Evolutionary conservation across 805 yeast species (phyloP).

Genomic region (Jamesozyma lodderae): DNA sequence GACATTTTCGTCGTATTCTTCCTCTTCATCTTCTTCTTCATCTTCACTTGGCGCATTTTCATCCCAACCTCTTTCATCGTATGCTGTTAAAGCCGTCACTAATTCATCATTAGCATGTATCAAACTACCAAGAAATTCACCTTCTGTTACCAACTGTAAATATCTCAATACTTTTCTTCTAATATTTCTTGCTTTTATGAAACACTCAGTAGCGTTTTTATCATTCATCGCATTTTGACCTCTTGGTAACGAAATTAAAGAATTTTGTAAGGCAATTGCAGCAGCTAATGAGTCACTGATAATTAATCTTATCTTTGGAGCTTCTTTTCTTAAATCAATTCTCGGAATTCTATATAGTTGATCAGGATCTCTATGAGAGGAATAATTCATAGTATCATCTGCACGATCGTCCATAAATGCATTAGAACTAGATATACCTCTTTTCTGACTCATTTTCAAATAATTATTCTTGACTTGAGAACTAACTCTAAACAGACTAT

Average conservation of each 20-base stretch:
- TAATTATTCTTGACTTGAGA: conserved; percentile 7
- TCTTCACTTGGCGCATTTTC: conserved; percentile 37
- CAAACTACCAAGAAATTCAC: conserved; percentile 79
- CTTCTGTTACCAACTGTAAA: conserved; percentile 74
- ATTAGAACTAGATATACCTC: conserved; percentile 1
- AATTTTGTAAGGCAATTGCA: conserved; percentile 60
- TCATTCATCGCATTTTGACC: conserved; percentile 58
- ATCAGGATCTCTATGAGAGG: conserved; percentile 16
- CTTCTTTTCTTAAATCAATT: conserved; percentile 59
- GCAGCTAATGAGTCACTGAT: conserved; percentile 71
- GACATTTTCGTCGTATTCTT: conserved; percentile 31
- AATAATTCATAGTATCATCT: conserved; percentile 34
- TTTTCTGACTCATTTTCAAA: not conserved
- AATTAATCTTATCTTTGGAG: conserved; percentile 57
- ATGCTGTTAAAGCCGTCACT: conserved; percentile 60
- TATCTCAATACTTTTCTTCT: conserved; percentile 75
- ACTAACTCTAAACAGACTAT: conserved; percentile 12
- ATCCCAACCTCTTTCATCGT: conserved; percentile 47
- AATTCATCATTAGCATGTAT: conserved; percentile 87
- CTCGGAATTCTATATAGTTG: conserved; percentile 49
- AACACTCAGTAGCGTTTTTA: conserved; percentile 48
- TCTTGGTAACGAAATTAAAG: conserved; percentile 37
- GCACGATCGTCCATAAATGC: conserved; percentile 47
- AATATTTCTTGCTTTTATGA: conserved; percentile 64
- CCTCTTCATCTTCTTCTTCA: conserved; percentile 33